A percentile compares a stretch with the other conserved stretches of the same genome.
These are phyloP conservation scores for Penicillium paradoxum DNA, from an alignment of 495 filamentous ascomycete species.

Conservation along the genomic window DNA sequence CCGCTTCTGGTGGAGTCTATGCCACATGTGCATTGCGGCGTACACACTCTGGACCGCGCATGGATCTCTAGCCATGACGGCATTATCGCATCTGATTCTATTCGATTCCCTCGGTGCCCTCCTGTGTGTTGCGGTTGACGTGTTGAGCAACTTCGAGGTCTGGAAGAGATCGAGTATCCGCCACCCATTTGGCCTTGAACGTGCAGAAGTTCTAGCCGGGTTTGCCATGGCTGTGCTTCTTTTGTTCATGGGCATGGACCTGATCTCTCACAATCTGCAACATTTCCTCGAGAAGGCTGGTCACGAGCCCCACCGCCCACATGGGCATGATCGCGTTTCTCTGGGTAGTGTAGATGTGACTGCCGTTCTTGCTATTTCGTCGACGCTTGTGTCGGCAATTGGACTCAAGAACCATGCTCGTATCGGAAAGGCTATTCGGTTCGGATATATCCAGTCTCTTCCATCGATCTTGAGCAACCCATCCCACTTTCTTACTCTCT, in stretches of 20 bases:
- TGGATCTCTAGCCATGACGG: conserved; percentile 87
- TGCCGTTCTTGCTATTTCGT: conserved; percentile 78
- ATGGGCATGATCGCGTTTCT: conserved; percentile 63
- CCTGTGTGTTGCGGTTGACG: conserved; percentile 90
- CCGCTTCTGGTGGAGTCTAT: conserved; percentile 82
- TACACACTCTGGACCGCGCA: conserved; percentile 80
- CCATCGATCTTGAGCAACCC: conserved; percentile 84
- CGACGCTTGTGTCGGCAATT: conserved; percentile 82
- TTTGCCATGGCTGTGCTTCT: conserved; percentile 95
- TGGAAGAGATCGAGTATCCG: conserved; percentile 91
- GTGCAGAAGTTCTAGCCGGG: conserved; percentile 90
- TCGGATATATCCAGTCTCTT: conserved; percentile 76
- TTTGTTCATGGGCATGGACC: conserved; percentile 92
- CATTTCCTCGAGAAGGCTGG: conserved; percentile 69
- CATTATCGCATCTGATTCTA: conserved; percentile 85
- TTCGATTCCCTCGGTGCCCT: conserved; percentile 91
- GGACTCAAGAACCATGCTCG: conserved; percentile 86
- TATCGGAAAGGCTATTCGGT: conserved; percentile 79
- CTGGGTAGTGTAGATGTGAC: conserved; percentile 74
- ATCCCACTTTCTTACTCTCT: conserved; percentile 87
- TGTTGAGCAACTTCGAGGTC: conserved; percentile 92
- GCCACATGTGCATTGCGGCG: conserved; percentile 74
- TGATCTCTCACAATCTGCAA: conserved; percentile 87
- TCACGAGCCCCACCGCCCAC: conserved; percentile 64
- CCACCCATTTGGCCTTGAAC: conserved; percentile 89